These are phyloP conservation scores for Gossypium trilobum DNA, from an alignment of 441 rosid species.

Conservation along the genomic window DNA sequence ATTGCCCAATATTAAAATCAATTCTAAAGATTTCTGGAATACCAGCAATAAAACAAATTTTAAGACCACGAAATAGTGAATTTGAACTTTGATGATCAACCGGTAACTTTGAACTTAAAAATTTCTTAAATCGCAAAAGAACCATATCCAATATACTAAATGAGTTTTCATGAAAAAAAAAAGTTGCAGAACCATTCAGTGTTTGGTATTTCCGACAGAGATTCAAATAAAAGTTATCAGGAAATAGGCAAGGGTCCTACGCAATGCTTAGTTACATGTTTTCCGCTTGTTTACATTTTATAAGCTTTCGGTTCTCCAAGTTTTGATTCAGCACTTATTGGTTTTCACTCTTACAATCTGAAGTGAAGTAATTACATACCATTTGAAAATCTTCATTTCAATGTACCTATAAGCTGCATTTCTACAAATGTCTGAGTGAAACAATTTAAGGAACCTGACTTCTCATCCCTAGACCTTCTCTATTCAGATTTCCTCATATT, in stretches of 20 bases:
- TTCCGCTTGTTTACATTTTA: not conserved
- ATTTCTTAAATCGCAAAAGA: not conserved
- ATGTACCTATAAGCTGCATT: constrained; percentile 1
- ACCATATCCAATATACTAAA: not conserved
- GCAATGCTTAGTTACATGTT: not conserved
- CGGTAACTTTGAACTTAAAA: not conserved
- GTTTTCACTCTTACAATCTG: not conserved
- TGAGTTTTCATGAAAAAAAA: not conserved
- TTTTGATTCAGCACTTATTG: not conserved
- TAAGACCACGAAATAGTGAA: not conserved
- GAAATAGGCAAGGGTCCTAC: constrained; percentile 3
- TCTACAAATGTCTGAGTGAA: not conserved
- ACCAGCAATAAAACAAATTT: not conserved
- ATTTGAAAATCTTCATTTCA: not conserved
- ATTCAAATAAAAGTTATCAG: not conserved
- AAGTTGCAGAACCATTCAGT: not conserved
- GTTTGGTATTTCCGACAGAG: not conserved
- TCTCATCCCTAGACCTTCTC: not conserved
- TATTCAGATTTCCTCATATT: not conserved
- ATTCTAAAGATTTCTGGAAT: not conserved
- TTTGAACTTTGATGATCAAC: constrained; percentile 6
- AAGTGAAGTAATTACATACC: not conserved
- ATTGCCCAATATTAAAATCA: not conserved
- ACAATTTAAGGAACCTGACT: not conserved
- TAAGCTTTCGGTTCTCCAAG: not conserved